Conservation (phyloP, 371 early-diverging fungal species). For the Mortierella sp. region DNA sequence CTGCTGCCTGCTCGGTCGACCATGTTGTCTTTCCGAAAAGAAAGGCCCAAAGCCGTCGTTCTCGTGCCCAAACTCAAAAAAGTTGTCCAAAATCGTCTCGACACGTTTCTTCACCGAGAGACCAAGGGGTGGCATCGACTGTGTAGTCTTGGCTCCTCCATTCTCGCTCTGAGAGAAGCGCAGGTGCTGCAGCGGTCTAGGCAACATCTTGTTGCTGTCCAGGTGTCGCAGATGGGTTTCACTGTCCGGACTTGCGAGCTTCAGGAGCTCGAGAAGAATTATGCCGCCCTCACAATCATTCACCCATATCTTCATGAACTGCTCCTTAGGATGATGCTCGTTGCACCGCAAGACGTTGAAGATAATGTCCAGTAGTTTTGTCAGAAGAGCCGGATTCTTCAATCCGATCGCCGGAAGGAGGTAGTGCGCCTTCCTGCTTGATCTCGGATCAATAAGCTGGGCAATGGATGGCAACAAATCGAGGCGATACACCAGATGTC, state of each 20-base stretch:
- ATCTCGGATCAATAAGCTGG: slow-evolving; percentile 44
- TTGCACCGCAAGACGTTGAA: slow-evolving; percentile 51
- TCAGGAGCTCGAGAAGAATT: slow-evolving; percentile 38
- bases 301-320: slow-evolving; percentile 54
- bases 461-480: slow-evolving; percentile 47
- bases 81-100: slow-evolving; percentile 50
- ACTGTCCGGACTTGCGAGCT: slow-evolving; percentile 17
- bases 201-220: slow-evolving; percentile 31
- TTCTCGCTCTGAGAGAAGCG: slow-evolving; percentile 30
- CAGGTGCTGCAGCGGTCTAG: slow-evolving; percentile 39
- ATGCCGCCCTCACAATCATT: slow-evolving; percentile 49
- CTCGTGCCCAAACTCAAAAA: slow-evolving; percentile 53
- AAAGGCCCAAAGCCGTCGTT: slow-evolving; percentile 53
- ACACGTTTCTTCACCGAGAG: slow-evolving; percentile 45
- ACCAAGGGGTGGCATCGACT: slow-evolving; percentile 15
- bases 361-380: slow-evolving; percentile 46
- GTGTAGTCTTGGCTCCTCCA: slow-evolving; percentile 7
- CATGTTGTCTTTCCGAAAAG: slow-evolving; percentile 30
- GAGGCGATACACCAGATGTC: slow-evolving; percentile 39
- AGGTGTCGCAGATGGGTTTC: slow-evolving; percentile 20
- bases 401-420: slow-evolving; percentile 39
- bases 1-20: slow-evolving; percentile 1
- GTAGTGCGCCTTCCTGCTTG: slow-evolving; percentile 26
- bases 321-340: slow-evolving; percentile 51
- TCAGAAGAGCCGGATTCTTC: slow-evolving; percentile 29